Base-by-base conservation (phyloP, 1,139 yeast species). In the Yamadazyma aaseri region DNA sequence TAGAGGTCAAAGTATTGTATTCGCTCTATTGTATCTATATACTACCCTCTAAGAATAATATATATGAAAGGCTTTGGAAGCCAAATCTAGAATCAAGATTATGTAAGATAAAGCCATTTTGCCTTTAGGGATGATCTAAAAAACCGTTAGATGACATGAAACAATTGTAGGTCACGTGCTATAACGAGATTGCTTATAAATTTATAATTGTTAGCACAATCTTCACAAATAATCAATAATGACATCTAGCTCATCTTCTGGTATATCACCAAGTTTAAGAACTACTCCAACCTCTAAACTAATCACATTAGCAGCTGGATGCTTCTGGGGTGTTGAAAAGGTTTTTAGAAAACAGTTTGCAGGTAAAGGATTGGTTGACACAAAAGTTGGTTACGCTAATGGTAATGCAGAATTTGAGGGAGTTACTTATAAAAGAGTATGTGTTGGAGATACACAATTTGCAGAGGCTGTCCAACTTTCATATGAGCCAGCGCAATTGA, bases 241-340 rank as follows among this genome's bases (percentile, higher is more conserved):
- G n/a, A n/a, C n/a, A n/a, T n/a, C n/a, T n/a, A n/a, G n/a, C n/a
- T n/a, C n/a, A n/a, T n/a, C n/a, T n/a, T 17, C 30, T 13, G 41
- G 55, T 13, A 41, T 62, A 9, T 69, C 75, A 2, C 65, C 72
- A 5, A 59, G 68, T 2, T 44, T 70, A 28, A 56, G 52, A 33
- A 58, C 62, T 10, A 60, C 71, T 2, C 29, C 64, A 5, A 55
- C 69, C 4, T 53, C 82, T 32, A 69, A 73, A 46, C 47, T 80
- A 23, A 56, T 81, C 35, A 82, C 89, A 0, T 57, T 83, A 15
- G 90, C 86, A 1, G 89, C 85, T 2, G 94, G 94, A 3, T 90
- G 98, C 55, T 92, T 89, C 69, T 90, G 97, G 97, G 96, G 96
- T 13, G 87, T 85, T 9, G 97, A 92, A 53, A 83, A 84, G 49